phyloP scores from a whole-genome alignment of 1,284 basidiomycete species.

The Pascua sp. region DNA sequence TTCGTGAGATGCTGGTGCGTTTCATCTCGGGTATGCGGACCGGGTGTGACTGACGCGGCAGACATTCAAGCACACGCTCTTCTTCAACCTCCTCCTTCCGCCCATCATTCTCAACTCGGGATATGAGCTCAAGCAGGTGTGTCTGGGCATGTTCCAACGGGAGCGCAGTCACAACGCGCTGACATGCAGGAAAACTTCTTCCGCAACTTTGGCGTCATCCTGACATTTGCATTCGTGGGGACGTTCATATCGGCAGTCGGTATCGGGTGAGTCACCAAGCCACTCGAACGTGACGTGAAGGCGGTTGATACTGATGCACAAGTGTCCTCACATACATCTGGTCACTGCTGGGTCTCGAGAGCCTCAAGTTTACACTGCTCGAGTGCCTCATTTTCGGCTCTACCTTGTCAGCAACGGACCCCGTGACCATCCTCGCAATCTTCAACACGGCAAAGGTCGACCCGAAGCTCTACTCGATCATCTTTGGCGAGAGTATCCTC shows the following conservation, averaged over 20 bases:
- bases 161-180: neutral
- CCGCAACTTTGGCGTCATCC: conserved; percentile 92
- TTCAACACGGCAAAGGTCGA: conserved; percentile 99
- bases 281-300: neutral
- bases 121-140: conserved; percentile 91
- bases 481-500: conserved; percentile 94
- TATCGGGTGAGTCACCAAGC: conserved; percentile 64
- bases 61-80: conserved; percentile 95
- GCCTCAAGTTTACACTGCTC: conserved; percentile 67
- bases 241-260: conserved; percentile 97
- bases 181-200: conserved; percentile 85
- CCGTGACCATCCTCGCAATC: conserved; percentile 96
- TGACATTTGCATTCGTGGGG: conserved; percentile 93
- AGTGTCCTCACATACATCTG: conserved; percentile 90
- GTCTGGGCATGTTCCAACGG: conserved; percentile 17
- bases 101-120: conserved; percentile 98
- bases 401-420: conserved; percentile 94
- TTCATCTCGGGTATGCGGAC: neutral
- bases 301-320: neutral
- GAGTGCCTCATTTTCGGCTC: conserved; percentile 97
- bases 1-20: conserved; percentile 94
- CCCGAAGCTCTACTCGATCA: conserved; percentile 94
- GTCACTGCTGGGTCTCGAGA: conserved; percentile 85
- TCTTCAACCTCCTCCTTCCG: conserved; percentile 95
- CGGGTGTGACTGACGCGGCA: conserved; percentile 38